Conservation (phyloP, 768 basidiomycete species). For the Dendrothele bispora region DNA sequence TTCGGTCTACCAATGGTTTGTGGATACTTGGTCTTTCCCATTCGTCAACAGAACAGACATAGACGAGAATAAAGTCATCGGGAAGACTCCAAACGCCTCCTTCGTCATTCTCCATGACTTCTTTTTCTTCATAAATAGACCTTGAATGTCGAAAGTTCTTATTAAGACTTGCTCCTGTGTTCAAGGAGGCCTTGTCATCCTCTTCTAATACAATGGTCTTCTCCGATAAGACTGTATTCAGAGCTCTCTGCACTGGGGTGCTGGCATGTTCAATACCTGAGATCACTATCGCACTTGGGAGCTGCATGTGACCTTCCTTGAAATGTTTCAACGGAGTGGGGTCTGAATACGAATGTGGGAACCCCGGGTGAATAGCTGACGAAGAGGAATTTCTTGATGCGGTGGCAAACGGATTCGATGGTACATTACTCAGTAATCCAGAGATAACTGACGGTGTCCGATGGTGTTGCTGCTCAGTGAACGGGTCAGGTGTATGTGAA, state of each 20-base stretch:
- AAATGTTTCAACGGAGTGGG: constrained; percentile 24
- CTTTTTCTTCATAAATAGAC: constrained; percentile 17
- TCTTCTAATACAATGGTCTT: constrained; percentile 47
- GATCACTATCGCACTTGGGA: constrained; percentile 64
- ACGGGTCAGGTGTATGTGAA: neutral
- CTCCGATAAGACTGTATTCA: constrained; percentile 53
- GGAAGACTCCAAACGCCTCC: constrained; percentile 58
- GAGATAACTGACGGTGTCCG: neutral
- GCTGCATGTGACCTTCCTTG: constrained; percentile 21
- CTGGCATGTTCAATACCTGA: constrained; percentile 69
- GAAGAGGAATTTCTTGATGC: constrained; percentile 7
- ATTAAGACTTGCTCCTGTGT: constrained; percentile 8
- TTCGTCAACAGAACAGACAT: constrained; percentile 65
- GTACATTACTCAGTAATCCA: neutral
- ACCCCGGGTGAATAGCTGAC: constrained; percentile 13
- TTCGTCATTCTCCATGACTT: constrained; percentile 27
- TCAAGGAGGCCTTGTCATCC: constrained; percentile 14
- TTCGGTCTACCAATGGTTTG: constrained; percentile 56
- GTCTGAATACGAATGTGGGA: constrained; percentile 35
- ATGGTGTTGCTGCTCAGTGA: constrained; percentile 14
- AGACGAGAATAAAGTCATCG: constrained; percentile 69
- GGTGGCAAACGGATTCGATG: constrained; percentile 4
- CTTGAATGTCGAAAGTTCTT: constrained; percentile 6
- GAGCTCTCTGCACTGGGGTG: constrained; percentile 53
- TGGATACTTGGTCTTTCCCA: constrained; percentile 67